These are phyloP conservation scores for Alternaria sp. DNA, from an alignment of 2,329 filamentous ascomycete genomes.

Conservation along the genomic window DNA sequence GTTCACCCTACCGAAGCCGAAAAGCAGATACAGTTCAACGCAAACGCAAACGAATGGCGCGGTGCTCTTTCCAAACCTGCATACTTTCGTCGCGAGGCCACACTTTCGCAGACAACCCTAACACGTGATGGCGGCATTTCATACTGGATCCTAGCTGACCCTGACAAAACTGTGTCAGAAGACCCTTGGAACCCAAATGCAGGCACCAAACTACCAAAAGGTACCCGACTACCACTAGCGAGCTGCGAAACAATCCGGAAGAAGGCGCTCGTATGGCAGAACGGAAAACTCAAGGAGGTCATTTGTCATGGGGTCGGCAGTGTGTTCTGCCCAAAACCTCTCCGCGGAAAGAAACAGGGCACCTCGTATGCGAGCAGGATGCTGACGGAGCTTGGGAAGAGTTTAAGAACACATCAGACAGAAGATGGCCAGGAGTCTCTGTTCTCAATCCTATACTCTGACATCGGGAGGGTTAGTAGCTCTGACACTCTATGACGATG, in stretches of 20 bases:
- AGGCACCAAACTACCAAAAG: conserved; percentile 49
- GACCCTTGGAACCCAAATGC: conserved; percentile 47
- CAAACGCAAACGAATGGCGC: conserved; percentile 65
- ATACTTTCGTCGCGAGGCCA: conserved; percentile 64
- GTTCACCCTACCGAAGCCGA: conserved; percentile 63
- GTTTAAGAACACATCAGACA: conserved; percentile 60
- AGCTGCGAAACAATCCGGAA: conserved; percentile 65
- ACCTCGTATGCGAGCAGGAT: conserved; percentile 73
- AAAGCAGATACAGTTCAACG: conserved; percentile 57
- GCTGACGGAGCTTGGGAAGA: conserved; percentile 71
- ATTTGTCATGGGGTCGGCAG: conserved; percentile 77
- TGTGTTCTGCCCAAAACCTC: conserved; percentile 74
- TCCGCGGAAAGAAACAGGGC: conserved; percentile 49
- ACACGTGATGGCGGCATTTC: conserved; percentile 63
- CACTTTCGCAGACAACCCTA: conserved; percentile 58
- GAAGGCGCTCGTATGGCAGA: conserved; percentile 52
- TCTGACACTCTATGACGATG: conserved; percentile 54
- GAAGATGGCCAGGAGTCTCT: conserved; percentile 50
- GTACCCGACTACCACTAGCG: conserved; percentile 56
- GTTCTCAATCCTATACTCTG: conserved; percentile 84
- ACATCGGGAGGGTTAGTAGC: conserved; percentile 71
- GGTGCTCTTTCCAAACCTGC: conserved; percentile 61
- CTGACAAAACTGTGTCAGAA: conserved; percentile 22
- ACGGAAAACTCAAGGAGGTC: conserved; percentile 61
- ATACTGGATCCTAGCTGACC: conserved; percentile 65